Base-by-base conservation (phyloP, 148 eudicot species). In the Chenopodium formosanum region DNA sequence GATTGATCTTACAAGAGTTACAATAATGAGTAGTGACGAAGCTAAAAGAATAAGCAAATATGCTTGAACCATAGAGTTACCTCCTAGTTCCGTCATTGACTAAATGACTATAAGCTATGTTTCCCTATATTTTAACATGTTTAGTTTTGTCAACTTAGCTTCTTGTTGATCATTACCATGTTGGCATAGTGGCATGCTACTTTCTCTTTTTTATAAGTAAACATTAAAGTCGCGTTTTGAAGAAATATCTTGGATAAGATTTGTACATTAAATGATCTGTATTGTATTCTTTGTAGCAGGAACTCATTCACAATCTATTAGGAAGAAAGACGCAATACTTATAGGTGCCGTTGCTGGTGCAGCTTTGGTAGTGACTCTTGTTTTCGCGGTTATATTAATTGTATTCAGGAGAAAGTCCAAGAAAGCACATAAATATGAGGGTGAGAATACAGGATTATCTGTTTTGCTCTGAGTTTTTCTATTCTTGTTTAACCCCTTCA, bases 271-370 rank as follows among this genome's bases (percentile, higher is more conserved):
- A 63, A 27, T 13, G 53, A 48, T 64, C 16, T 27, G 17, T 44
- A 62, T 12, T 78, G 12, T 12, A 13, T 65, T 73, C 64, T 65
- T 32, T 78, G 37, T 50, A 73, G 40, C 71, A 83, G 85, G 81
- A 66, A 22, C 50, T 1, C 23, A 46, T 29, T 17, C 68, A 56
- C 17, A 37, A 4, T 17, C 19, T 20, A 27, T 14, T 1, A 65
- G n/a, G 74, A 70, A 32, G 70, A 78, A 65, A 65, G 46, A 52
- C 34, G 74, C 78, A 37, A 29, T 78, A n/a, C 56, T 78, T 16
- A 62, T 52, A 64, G 78, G 81, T 2, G 75, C 62, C 46, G 25
- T 65, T 32, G 20, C 4, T n/a, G 81, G 66, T 64, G 81, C 81
- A 78, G 81, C 78, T 73, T 37, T 64, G 23, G 4, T 47, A 73